Evolutionary conservation across 768 basidiomycete genomes (phyloP), one percentile per base, ranked within the genome.

Genomic region (Floccularia luteovirens): DNA sequence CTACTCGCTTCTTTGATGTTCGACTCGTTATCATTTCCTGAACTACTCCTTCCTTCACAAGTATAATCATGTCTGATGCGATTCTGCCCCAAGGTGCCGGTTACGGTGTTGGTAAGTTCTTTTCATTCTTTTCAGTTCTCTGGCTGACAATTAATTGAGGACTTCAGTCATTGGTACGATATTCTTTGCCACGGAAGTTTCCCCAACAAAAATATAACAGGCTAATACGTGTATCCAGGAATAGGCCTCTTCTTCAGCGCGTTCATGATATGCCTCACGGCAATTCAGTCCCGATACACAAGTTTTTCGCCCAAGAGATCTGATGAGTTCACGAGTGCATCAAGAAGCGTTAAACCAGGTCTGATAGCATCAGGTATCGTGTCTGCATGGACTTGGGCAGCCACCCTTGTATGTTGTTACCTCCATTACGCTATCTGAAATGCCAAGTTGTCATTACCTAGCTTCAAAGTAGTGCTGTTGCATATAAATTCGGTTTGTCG

Each of bases 361-460:
- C 68, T 97, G 32, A 92, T 96, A 43, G 90, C 91, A 0, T 79
- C 88, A 21, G 92, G 92, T 1, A 93, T 96, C 43, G 90, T 94
- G 16, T 84, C 81, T 14, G 90, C 91, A 0, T 93, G 90, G 90
- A 91, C 89, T n/a, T 87, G 82, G 69, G 84, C 83, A 2, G 86
- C 84, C 14, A 88, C 84, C 0, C 59, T 87, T 43, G 82, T 81
- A 42, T 43, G 65, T 42, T 24, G 23, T 27, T 20, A 2, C 20
- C 6, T 10, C 16, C n/a, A n/a, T n/a, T n/a, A n/a, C n/a, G 4
- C 2, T 31, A n/a, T 20, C 28, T 43, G 10, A 24, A 6, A 38
- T 20, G 13, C 34, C 23, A 4, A 40, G 10, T 12, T 36, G 5
- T 16, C 34, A 19, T 22, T 32, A 32, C 49, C 3, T 42, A 60